Evolutionary conservation across 2,329 filamentous ascomycete species (phyloP), one percentile per base, ranked within the genome.

Genomic region (Helicocarpus griseus): DNA sequence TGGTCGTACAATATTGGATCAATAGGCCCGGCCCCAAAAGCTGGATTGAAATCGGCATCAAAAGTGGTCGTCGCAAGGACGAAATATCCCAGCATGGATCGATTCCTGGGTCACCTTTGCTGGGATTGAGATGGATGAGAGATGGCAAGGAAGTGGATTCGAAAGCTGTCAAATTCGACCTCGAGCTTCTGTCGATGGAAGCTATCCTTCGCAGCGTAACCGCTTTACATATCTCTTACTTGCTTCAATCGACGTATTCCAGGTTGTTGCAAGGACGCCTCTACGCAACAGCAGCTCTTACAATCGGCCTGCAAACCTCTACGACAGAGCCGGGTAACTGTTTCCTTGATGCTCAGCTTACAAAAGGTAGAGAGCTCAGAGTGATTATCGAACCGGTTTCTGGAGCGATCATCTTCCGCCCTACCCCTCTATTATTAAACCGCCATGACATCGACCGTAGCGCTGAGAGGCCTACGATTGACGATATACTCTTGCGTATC

Each of bases 1-100:
- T 98, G 53, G 82, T 89, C 8, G 79, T 98, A 31, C 90, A 96
- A 62, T 98, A 98, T 69, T 98, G 93, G 93, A 76, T 80, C 14
- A 78, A 80, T 48, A 80, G 83, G 60, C 76, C 78, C 52, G 81
- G 81, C 0, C 76, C 79, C 14, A 95, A 94, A 72, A 95, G 83
- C 65, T 98, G 93, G 91, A 76, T 98, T 45, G 84, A 97, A 57
- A 75, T 98, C 48, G 90, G 89, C 8, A 80, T 95, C 52, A 69
- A 65, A 47, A 61, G 63, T 40, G 63, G 65, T 28, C 53, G 45
- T n/a, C 53, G 41, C 50, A 41, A 45, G 39, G 22, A 28, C 11
- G 46, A 17, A 40, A 49, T 35, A 49, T n/a, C n/a, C n/a, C 51
- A 57, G 45, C 51, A 45, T 33, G 29, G 51, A 28, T 33, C 44